Percentiles rank a stretch among this genome's conserved stretches.
These are phyloP conservation scores for Paramecium octaurelia DNA, from an alignment of 73 alveolate species.

Conservation along the genomic window DNA sequence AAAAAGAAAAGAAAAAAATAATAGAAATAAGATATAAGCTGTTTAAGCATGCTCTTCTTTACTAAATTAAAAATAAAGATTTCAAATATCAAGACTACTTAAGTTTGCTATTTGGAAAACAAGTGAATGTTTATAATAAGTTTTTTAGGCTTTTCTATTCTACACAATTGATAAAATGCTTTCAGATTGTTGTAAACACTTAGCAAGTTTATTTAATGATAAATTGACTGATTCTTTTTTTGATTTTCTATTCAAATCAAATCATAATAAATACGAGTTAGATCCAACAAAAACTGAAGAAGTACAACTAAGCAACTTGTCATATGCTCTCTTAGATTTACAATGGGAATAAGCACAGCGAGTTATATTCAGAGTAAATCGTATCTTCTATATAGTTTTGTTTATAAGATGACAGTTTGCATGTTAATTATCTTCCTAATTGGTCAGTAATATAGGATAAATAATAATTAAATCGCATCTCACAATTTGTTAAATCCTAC, in stretches of 20 bases:
- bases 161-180: slow-evolving; percentile 32
- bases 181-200: slow-evolving; percentile 13
- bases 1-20: background rate
- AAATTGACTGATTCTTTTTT: slow-evolving; percentile 11
- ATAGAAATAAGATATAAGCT: background rate
- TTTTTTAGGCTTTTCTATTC: slow-evolving; percentile 21
- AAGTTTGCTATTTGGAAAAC: background rate
- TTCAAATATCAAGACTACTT: slow-evolving; percentile 26
- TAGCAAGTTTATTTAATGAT: background rate
- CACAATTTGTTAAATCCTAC: background rate
- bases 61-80: background rate
- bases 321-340: background rate
- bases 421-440: background rate
- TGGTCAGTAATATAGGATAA: slow-evolving; percentile 2
- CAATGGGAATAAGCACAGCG: background rate
- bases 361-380: background rate
- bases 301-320: background rate
- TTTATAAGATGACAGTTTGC: background rate
- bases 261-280: background rate
- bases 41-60: background rate
- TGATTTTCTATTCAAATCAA: background rate
- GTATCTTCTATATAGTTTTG: background rate
- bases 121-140: background rate
- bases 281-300: slow-evolving; percentile 17
- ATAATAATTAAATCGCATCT: background rate